Evolutionary conservation across 345 rosid genomes (phyloP), one percentile per base, ranked within the genome.

Genomic region (Lumnitzera racemosa): DNA sequence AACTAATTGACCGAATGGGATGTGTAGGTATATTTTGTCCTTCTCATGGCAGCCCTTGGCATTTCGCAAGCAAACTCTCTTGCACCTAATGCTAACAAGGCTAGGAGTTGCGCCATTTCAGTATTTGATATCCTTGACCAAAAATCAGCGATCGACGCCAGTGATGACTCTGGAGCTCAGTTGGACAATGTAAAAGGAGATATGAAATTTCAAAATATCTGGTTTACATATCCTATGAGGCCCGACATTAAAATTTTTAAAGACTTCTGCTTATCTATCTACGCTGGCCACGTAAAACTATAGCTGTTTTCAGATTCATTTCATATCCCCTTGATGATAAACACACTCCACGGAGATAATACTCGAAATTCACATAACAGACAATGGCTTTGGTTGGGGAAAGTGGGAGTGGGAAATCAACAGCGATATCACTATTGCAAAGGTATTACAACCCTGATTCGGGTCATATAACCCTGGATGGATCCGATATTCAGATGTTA

Each of bases 341-440:
- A 36, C 9, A 36, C 43, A 36, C 43, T 9, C 43, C 43, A 36
- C 11, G 0, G 43, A 14, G 24, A 16, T 24, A 63, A 7, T 49
- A 15, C 13, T 8, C 25, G 2, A 6, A 13, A 31, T 36, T 47
- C 14, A 47, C 46, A 31, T 46, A 5, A 68, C 78, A 91, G 96
- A 81, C 89, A 47, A 80, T 88, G 51, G 96, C 96, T 59, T 59
- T 88, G 62, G 96, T 91, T 41, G 96, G 96, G 58, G 98, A 88
- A 66, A 91, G 96, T 27, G 98, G 96, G 20, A 69, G 96, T 9
- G 96, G 96, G 3, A 91, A 91, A 74, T 90, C 96, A 1, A 86
- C 96, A 0, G 91, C 83, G 48, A 72, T 86, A 2, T 73, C 98
- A 0, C 61, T 88, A 65, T 43, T 91, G 75, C 96, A 86, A 57